A percentile compares a stretch with the other conserved stretches of the same genome.
These are phyloP conservation scores for Typha latifolia DNA, from an alignment of 176 grass and related monocot genomes.

Conservation along the genomic window DNA sequence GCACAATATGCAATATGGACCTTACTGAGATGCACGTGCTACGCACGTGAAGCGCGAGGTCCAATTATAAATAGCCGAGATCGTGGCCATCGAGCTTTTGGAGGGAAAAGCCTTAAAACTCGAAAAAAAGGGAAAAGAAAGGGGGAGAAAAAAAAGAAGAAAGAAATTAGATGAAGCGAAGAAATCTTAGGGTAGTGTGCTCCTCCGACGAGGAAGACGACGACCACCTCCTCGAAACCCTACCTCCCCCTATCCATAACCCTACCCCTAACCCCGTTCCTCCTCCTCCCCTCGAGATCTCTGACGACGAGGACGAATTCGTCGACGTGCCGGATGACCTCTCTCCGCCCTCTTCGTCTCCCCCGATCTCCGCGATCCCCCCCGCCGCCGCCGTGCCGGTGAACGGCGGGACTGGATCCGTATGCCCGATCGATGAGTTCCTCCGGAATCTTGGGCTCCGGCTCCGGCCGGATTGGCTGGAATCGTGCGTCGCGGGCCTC, in stretches of 20 bases:
- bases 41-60: too few species aligned
- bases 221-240: not conserved
- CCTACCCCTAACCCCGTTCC: slow-evolving; percentile 6
- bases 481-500: slow-evolving; percentile 37
- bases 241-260: slow-evolving; percentile 7
- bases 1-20: too few species aligned
- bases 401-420: slow-evolving; percentile 5
- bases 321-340: slow-evolving; percentile 47
- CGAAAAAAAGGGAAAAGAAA: not conserved
- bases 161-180: slow-evolving; percentile 27
- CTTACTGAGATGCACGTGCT: too few species aligned
- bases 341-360: slow-evolving; percentile 26
- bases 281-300: slow-evolving; percentile 42
- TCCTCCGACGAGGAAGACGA: slow-evolving; percentile 58
- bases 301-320: slow-evolving; percentile 54
- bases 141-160: not conserved
- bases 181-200: slow-evolving; percentile 30
- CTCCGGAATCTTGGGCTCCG: slow-evolving; percentile 42
- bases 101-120: not conserved
- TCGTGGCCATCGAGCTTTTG: not conserved
- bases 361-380: not conserved
- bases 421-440: slow-evolving; percentile 39
- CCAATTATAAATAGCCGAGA: too few species aligned
- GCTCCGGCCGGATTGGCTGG: slow-evolving; percentile 63
- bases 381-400: not conserved